phyloP scores from a whole-genome alignment of 78 protist genomes.

The Pigoraptor vietnamica region DNA sequence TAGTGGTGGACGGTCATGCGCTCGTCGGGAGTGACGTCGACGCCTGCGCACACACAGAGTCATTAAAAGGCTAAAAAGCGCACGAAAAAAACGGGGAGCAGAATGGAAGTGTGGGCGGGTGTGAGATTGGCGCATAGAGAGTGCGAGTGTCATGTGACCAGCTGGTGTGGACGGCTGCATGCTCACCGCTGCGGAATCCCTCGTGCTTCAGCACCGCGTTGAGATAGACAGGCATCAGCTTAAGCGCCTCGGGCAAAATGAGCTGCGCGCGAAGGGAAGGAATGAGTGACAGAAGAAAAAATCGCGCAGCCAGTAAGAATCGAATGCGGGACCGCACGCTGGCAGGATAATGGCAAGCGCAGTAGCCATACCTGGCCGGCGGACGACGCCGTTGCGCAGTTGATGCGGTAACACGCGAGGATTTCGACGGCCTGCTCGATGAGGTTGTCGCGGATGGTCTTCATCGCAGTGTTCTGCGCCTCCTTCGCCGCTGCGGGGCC shows the following conservation, averaged over 20 bases:
- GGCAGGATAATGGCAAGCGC: background rate
- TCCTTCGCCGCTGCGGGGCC: background rate
- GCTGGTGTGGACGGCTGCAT: no score
- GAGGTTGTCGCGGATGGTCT: background rate
- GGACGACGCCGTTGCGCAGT: conserved; percentile 33
- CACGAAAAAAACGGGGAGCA: no score
- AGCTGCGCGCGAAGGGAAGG: conserved; percentile 23
- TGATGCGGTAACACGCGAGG: conserved; percentile 22
- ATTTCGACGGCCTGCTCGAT: background rate
- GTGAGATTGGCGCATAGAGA: no score
- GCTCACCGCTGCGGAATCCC: background rate
- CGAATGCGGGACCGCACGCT: background rate
- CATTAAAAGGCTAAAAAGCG: no score
- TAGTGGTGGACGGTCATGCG: background rate
- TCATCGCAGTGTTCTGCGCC: background rate
- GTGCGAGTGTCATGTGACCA: no score
- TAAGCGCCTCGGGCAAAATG: conserved; percentile 60
- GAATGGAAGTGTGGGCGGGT: no score
- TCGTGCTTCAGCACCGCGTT: conserved; percentile 4
- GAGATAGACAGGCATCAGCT: conserved; percentile 49
- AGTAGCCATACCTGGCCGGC: background rate
- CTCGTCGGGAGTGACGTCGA: background rate
- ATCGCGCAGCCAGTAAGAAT: background rate
- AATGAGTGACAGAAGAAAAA: background rate
- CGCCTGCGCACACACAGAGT: background rate